A percentile compares a stretch with the other conserved stretches of the same genome.
Conservation (phyloP, 257 asterid species). For the Solanum pinnatisectum region DNA sequence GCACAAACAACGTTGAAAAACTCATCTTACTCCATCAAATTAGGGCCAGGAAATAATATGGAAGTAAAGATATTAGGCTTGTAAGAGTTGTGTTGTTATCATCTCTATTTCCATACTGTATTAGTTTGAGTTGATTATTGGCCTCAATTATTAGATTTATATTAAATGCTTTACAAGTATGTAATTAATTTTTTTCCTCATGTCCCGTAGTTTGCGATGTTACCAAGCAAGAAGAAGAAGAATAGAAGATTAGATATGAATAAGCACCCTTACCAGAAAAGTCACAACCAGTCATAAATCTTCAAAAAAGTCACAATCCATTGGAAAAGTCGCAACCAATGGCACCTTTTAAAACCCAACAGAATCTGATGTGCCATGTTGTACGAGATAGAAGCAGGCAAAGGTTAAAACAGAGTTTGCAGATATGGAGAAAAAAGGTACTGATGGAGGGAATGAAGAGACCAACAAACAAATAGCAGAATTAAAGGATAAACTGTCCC, state of each 20-base stretch:
- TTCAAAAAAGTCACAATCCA: too few species aligned
- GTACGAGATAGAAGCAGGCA: constrained; percentile 27
- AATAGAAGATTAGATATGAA: background rate
- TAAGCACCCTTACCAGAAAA: too few species aligned
- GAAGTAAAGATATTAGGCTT: too few species aligned
- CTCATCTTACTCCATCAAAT: too few species aligned
- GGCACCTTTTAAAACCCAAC: background rate
- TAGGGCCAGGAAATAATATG: too few species aligned
- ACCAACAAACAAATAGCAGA: constrained; percentile 26
- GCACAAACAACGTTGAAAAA: too few species aligned
- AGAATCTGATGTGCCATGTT: constrained; percentile 24
- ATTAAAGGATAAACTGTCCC: constrained; percentile 31
- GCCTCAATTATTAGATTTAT: background rate
- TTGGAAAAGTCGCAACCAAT: background rate
- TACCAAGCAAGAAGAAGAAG: background rate
- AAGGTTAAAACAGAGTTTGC: constrained; percentile 13
- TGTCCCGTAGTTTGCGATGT: background rate
- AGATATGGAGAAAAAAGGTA: constrained; percentile 12
- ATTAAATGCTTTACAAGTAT: background rate
- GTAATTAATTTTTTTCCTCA: background rate
- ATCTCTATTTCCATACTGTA: too few species aligned
- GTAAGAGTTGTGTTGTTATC: too few species aligned
- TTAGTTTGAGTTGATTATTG: too few species aligned
- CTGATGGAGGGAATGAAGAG: constrained; percentile 29
- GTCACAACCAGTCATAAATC: too few species aligned